phyloP scores from a whole-genome alignment of 768 basidiomycete genomes.

The Mycena capillaripes region DNA sequence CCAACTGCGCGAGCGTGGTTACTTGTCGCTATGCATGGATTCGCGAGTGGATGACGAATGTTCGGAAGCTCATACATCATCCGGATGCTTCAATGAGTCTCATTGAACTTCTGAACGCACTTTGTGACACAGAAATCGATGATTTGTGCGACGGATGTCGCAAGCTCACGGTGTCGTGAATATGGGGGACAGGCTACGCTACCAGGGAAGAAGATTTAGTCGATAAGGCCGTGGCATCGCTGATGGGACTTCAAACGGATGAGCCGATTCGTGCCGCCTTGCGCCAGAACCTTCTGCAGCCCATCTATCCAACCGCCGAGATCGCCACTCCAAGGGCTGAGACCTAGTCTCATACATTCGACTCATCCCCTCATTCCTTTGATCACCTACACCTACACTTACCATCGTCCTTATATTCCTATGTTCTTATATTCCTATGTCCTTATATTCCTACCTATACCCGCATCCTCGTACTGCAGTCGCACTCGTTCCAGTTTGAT shows the following conservation, averaged over 20 bases:
- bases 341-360: too few species aligned
- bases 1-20: neutral
- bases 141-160: neutral
- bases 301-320: neutral
- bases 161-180: slow-evolving; percentile 3
- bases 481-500: too few species aligned
- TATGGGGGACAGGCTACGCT: neutral
- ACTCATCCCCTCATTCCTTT: too few species aligned
- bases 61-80: slow-evolving; percentile 8
- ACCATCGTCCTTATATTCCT: too few species aligned
- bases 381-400: too few species aligned
- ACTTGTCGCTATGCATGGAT: neutral
- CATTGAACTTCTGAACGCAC: neutral
- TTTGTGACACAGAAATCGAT: neutral
- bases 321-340: too few species aligned
- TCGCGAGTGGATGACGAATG: neutral
- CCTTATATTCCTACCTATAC: too few species aligned
- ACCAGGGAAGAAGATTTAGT: neutral
- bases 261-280: neutral
- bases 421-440: too few species aligned
- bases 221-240: neutral
- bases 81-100: neutral
- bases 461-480: too few species aligned
- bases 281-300: neutral
- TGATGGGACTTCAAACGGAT: slow-evolving; percentile 5